A percentile compares a stretch with the other conserved stretches of the same genome.
phyloP scores from a whole-genome alignment of 176 grass and related monocot species.

The Oryza meyeriana region DNA sequence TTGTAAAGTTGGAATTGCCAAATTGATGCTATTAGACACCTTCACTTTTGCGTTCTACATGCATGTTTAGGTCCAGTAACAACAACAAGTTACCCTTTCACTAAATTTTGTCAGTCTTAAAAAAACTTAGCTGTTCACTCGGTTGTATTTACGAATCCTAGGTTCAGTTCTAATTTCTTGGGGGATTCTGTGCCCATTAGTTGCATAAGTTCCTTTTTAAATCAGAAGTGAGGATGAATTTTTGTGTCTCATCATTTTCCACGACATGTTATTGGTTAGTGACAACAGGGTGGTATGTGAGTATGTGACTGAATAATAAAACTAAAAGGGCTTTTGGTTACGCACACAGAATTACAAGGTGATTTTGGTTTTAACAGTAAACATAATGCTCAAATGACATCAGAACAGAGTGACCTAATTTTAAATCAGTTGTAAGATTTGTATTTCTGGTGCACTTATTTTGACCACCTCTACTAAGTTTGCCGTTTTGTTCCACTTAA shows the following conservation, averaged over 20 bases:
- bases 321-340: neutral
- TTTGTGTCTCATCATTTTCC: neutral
- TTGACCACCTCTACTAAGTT: neutral
- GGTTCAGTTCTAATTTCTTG: neutral
- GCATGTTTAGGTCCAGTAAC: neutral
- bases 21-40: neutral
- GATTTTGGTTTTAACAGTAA: neutral
- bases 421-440: neutral
- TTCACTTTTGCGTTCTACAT: neutral
- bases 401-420: neutral
- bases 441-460: neutral
- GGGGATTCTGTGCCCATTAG: neutral
- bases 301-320: neutral
- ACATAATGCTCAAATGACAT: neutral
- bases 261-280: neutral
- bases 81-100: neutral
- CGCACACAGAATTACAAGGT: neutral
- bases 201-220: neutral
- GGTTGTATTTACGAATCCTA: neutral
- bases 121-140: neutral
- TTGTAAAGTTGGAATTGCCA: neutral
- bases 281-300: neutral
- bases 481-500: neutral
- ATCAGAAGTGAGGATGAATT: neutral
- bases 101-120: neutral